Evolutionary conservation across 495 filamentous ascomycete species (phyloP), one percentile per base, ranked within the genome.

Genomic region (Xylaria castorea): DNA sequence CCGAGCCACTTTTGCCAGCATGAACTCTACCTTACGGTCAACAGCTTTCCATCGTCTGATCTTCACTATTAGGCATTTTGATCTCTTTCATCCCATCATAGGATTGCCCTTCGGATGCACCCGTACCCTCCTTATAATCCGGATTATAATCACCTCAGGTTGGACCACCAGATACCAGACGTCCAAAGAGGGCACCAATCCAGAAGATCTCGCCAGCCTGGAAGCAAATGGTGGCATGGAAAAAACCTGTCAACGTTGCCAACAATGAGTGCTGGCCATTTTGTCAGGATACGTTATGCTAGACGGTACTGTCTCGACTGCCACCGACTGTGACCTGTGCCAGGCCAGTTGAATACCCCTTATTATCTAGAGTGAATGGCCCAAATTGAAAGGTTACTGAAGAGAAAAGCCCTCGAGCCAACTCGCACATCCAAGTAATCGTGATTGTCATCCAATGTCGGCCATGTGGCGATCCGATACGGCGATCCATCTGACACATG

Each of bases 401-500:
- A 65, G 40, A 46, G 22, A 14, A 66, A 18, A 30, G 40, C 32
- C 20, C 46, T 66, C 30, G 30, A 65, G 40, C 20, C 62, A 12
- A 51, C 63, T 34, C 18, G 2, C 2, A 38, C 32, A 12, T 38
- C 14, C 32, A 32, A 66, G 27, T 38, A 53, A 53, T 51, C 30
- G 36, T 69, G 51, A 46, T 42, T 44, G 51, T 30, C 55, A 32
- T 36, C 57, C 22, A 12, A 32, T 53, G n/a, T 12, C 66, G 66
- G 66, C 48, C 55, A 69, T 42, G 36, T 63, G 61, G 66, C 71
- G 76, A 75, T 75, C 76, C 78, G 58, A 76, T 75, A 68, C 73
- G 70, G 75, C 25, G 53, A 18, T 70, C 55, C 67, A 76, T 79
- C 76, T 79, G 76, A 80, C 68, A 80, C 79, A 81, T 71, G 73